These are phyloP conservation scores for Trichoderma semiorbis DNA, from an alignment of 2,329 filamentous ascomycete species.

Conservation along the genomic window DNA sequence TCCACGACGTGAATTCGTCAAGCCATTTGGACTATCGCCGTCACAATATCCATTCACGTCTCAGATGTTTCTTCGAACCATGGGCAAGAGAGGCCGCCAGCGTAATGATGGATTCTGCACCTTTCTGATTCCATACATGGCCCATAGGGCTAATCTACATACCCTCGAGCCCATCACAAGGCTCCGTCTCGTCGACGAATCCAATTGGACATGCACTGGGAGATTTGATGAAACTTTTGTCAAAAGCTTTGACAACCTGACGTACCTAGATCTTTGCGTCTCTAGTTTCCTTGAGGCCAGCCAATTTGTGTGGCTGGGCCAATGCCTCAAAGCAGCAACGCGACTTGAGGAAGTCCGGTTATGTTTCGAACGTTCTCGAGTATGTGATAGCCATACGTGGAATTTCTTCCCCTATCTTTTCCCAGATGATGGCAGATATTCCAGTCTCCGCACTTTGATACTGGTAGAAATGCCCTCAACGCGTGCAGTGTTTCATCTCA, in stretches of 20 bases:
- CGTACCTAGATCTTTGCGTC: background rate
- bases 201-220: background rate
- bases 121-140: background rate
- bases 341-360: background rate
- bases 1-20: background rate
- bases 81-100: too few species aligned
- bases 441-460: background rate
- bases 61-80: background rate
- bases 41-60: background rate
- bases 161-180: background rate
- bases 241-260: background rate
- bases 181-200: background rate
- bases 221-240: background rate
- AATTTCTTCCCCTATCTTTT: background rate
- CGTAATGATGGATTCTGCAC: background rate
- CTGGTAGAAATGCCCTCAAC: background rate
- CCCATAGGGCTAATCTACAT: background rate
- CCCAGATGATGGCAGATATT: background rate
- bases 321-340: background rate
- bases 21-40: background rate
- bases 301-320: background rate
- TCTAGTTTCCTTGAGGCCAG: background rate
- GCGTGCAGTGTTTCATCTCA: background rate
- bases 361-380: background rate
- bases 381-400: too few species aligned